Percentiles rank a stretch among this genome's conserved stretches.
Conservation (phyloP, 2,329 filamentous ascomycete species). For the Aspergillus pseudoviridinutans region DNA sequence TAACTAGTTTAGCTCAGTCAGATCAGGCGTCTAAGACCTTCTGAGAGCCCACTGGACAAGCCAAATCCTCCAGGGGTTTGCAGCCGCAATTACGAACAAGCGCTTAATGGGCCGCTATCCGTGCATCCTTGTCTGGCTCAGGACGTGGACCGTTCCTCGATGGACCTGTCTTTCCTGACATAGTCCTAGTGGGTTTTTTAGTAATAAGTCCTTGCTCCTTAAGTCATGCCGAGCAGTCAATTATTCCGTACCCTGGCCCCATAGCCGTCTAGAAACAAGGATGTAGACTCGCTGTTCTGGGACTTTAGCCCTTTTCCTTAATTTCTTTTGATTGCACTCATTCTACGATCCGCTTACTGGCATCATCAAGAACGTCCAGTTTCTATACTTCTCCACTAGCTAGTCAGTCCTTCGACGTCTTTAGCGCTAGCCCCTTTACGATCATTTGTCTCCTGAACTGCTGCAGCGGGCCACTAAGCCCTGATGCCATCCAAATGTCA, state of each 20-base stretch:
- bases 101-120: constrained; percentile 11
- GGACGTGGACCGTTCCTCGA: neutral
- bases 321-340: neutral
- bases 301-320: constrained; percentile 5
- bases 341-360: neutral
- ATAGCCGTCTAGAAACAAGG: constrained; percentile 2
- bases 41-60: neutral
- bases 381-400: constrained; percentile 1
- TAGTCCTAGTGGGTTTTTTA: neutral
- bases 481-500: constrained; percentile 10
- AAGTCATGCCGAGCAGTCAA: neutral
- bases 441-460: constrained; percentile 13
- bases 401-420: constrained; percentile 8
- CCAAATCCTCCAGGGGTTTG: constrained; percentile 11
- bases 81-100: constrained; percentile 17
- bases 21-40: neutral
- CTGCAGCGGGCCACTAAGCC: constrained; percentile 12
- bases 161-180: neutral
- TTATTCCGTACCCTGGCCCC: neutral
- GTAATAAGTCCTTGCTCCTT: neutral
- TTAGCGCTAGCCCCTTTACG: constrained; percentile 20
- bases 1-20: neutral
- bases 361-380: neutral
- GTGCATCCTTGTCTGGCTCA: neutral
- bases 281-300: constrained; percentile 1